Base-by-base conservation (phyloP, 139 green algal species). In the Chlorella sp. region DNA sequence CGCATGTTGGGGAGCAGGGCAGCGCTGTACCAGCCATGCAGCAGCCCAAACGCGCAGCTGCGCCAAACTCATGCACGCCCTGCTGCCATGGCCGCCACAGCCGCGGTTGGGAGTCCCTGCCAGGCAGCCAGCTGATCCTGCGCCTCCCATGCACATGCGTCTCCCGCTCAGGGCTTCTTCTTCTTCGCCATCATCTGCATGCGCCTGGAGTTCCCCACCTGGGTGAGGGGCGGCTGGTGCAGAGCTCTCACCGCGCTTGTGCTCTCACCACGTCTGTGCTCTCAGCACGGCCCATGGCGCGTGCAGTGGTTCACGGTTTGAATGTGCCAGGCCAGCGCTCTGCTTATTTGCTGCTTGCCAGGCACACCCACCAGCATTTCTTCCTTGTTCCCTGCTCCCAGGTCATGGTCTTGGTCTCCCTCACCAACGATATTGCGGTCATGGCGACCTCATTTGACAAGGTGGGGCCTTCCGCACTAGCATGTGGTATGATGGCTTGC, bases 151-250 rank as follows among this genome's bases (percentile, higher is more conserved):
- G 5, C 69, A 38, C 38, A 16, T 24, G 36, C 2, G 3, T 8
- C 32, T 76, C 91, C 34, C 92, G 93, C 38, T 30, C 75, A 82
- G 92, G 88, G 91, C 87, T 92, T 95, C 85, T 94, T 91, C 88
- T 94, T 95, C 90, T 95, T 91, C 75, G 85, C 92, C 86, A 94
- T 95, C 84, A 88, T 94, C 90, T 93, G 88, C 89, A 92, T 85
- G 44, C 82, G 24, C 26, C 56, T 81, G 38, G 65, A 85, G 30
- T 77, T 76, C 65, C 67, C 65, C 65, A 58, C 65, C 46, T 76
- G 86, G 77, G 58, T 16, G n/a, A 60, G 51, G 46, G 34, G 8
- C 38, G n/a, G n/a, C n/a, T n/a, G n/a, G n/a, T n/a, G n/a, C n/a
- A n/a, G n/a, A n/a, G n/a, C n/a, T n/a, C n/a, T n/a, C n/a, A n/a